These are phyloP conservation scores for Podila epicladia DNA, from an alignment of 192 early-diverging fungal species.

Conservation along the genomic window DNA sequence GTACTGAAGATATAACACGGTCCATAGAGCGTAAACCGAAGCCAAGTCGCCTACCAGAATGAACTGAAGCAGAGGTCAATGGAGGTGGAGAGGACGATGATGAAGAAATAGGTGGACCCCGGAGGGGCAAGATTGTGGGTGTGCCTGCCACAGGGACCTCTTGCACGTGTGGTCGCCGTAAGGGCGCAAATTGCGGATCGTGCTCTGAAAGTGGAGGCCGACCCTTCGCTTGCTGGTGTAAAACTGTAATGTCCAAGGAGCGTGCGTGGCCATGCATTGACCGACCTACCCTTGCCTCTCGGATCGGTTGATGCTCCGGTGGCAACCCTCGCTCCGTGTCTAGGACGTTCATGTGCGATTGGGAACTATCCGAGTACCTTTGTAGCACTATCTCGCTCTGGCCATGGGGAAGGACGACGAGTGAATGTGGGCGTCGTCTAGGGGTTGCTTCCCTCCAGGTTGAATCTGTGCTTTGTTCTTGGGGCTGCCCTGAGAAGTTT, in stretches of 20 bases:
- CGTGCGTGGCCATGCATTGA: constrained; percentile 18
- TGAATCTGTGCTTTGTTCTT: too few species aligned
- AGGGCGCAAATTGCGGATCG: neutral
- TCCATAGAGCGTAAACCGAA: too few species aligned
- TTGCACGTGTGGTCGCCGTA: neutral
- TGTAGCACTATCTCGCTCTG: neutral
- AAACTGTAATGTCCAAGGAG: constrained; percentile 18
- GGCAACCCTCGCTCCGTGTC: neutral
- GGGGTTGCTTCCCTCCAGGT: too few species aligned
- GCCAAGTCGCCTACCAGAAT: constrained; percentile 14
- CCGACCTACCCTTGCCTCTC: neutral
- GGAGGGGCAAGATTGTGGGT: too few species aligned
- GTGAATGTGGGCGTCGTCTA: neutral
- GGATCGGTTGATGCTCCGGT: neutral
- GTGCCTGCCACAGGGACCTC: too few species aligned
- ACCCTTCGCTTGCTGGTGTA: neutral
- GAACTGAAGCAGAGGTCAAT: constrained; percentile 1
- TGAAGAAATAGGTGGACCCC: too few species aligned
- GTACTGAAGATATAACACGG: constrained; percentile 1
- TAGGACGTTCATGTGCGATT: too few species aligned
- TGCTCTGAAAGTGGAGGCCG: neutral
- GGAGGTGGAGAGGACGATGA: neutral
- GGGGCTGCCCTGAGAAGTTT: too few species aligned
- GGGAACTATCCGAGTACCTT: too few species aligned
- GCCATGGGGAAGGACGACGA: neutral